Conservation (phyloP, 2,329 filamentous ascomycete species). For the Boeremia lycopersici region DNA sequence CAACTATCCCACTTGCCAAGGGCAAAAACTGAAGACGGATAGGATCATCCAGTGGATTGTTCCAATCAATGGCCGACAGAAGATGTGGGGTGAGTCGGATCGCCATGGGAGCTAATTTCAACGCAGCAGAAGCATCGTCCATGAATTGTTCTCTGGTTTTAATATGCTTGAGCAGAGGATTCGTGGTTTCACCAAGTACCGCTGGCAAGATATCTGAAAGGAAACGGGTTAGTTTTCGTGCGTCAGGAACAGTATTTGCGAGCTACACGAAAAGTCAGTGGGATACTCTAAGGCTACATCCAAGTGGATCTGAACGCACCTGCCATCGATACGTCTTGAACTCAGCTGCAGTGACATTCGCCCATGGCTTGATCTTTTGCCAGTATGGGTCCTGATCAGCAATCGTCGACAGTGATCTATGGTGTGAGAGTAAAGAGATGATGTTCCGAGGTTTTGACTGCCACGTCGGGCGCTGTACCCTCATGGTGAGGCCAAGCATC, state of each 20-base stretch:
- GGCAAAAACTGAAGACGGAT: conserved; percentile 67
- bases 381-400: conserved; percentile 51
- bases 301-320: conserved; percentile 48
- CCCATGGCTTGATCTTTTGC: conserved; percentile 58
- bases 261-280: conserved; percentile 41
- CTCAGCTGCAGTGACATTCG: conserved; percentile 53
- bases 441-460: neutral
- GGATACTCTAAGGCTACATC: neutral
- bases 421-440: neutral
- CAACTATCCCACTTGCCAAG: conserved; percentile 57
- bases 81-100: conserved; percentile 66
- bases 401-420: conserved; percentile 20
- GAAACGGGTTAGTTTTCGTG: conserved; percentile 56
- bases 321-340: conserved; percentile 63
- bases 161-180: conserved; percentile 44
- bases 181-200: conserved; percentile 48
- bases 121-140: conserved; percentile 59
- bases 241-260: conserved; percentile 58
- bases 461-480: conserved; percentile 1
- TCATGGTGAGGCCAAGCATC: conserved; percentile 10
- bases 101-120: conserved; percentile 63
- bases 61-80: conserved; percentile 65
- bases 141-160: conserved; percentile 61
- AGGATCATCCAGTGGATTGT: conserved; percentile 63
- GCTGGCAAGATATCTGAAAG: conserved; percentile 59